Evolutionary conservation across 139 green algal species (phyloP).

Genomic region (Raphidocelis subcapitata): DNA sequence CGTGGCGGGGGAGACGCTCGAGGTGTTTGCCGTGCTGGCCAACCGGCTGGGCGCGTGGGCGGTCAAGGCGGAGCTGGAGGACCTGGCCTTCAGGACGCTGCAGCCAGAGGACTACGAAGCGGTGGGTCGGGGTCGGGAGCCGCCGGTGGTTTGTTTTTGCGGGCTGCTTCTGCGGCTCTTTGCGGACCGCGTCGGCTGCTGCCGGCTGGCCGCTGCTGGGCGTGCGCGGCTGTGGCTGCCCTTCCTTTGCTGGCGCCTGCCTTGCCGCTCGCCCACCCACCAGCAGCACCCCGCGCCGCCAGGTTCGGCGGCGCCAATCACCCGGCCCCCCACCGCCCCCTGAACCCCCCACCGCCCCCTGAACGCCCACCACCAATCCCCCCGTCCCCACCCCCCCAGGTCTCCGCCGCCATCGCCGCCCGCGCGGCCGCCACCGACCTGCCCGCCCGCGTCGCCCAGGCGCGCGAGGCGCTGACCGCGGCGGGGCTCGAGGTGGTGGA

Average conservation of each 20-base stretch:
- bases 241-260: too few species aligned
- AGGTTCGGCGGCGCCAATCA: too few species aligned
- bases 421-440: slow-evolving; percentile 4
- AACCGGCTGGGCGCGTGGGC: slow-evolving; percentile 87
- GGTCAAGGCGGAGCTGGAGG: slow-evolving; percentile 89
- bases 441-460: slow-evolving; percentile 9
- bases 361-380: too few species aligned
- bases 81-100: slow-evolving; percentile 76
- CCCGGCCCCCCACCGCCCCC: too few species aligned
- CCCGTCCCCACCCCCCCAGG: background rate
- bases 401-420: slow-evolving; percentile 5
- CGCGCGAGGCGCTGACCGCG: slow-evolving; percentile 4
- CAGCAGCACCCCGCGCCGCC: too few species aligned
- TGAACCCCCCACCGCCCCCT: too few species aligned
- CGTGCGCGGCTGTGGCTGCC: background rate
- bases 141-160: background rate
- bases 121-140: slow-evolving; percentile 7
- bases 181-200: background rate
- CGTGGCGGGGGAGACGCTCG: slow-evolving; percentile 65
- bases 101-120: slow-evolving; percentile 42
- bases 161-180: background rate
- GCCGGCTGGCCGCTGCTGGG: background rate
- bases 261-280: too few species aligned
- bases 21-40: slow-evolving; percentile 82
- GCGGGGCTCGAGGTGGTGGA: slow-evolving; percentile 57